Evolutionary conservation across 225 moss, liverwort and hornwort genomes (phyloP).

Genomic region (Thuidium tamariscinum): DNA sequence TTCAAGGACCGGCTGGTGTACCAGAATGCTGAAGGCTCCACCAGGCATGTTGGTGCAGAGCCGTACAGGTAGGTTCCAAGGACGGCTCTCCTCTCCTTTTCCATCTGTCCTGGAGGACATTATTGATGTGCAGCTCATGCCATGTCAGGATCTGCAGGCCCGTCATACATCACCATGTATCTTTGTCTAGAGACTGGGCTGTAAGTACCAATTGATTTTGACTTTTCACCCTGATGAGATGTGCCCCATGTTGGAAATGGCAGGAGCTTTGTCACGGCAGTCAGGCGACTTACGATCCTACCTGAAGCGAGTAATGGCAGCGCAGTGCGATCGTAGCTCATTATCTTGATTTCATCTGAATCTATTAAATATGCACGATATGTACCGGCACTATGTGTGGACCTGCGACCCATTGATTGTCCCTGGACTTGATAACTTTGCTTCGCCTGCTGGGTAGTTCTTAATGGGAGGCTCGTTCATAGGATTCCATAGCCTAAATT

Average conservation of each 20-base stretch:
- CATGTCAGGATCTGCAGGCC: background rate
- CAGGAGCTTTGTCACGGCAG: slow-evolving; percentile 78
- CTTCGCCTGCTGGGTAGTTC: background rate
- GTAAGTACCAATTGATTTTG: background rate
- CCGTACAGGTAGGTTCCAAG: slow-evolving; percentile 58
- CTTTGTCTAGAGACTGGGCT: background rate
- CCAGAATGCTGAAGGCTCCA: slow-evolving; percentile 53
- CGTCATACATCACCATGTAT: background rate
- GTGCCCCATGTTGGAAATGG: slow-evolving; percentile 4
- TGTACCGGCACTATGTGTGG: slow-evolving; percentile 20
- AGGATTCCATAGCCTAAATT: background rate
- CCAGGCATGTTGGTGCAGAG: slow-evolving; percentile 61
- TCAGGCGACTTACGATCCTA: slow-evolving; percentile 70
- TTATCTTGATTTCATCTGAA: background rate
- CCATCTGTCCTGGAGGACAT: background rate
- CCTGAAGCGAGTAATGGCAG: slow-evolving; percentile 48
- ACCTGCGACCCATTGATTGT: slow-evolving; percentile 3
- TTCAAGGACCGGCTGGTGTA: slow-evolving; percentile 69
- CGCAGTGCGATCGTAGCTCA: slow-evolving; percentile 57
- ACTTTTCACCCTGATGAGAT: background rate
- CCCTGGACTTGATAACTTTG: background rate
- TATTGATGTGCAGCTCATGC: background rate
- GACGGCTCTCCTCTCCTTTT: background rate
- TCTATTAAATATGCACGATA: slow-evolving; percentile 7
- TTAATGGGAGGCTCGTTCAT: background rate